Evolutionary conservation across 805 yeast genomes (phyloP).

Genomic region (Metschnikowia noctiluminum): DNA sequence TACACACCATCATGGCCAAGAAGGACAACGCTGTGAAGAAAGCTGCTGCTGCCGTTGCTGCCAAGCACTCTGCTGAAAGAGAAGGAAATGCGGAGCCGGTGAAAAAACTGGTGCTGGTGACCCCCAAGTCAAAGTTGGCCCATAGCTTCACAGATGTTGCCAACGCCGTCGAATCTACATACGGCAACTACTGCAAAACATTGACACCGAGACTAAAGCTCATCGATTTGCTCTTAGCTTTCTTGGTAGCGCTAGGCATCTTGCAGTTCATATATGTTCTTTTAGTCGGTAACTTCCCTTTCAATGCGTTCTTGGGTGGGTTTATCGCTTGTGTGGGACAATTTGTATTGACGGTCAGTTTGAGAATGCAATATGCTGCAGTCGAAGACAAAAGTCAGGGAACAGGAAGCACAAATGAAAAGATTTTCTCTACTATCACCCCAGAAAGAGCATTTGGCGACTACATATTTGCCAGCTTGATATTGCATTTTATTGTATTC

Average conservation of each 20-base stretch:
- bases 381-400: constrained; percentile 6
- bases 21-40: constrained; percentile 20
- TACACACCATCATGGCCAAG: constrained; percentile 29
- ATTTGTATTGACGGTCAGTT: constrained; percentile 80
- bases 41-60: constrained; percentile 20
- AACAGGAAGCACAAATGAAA: not conserved
- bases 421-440: constrained; percentile 16
- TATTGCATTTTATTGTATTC: constrained; percentile 81
- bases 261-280: constrained; percentile 77
- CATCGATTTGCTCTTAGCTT: constrained; percentile 74
- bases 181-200: constrained; percentile 29
- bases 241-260: constrained; percentile 69
- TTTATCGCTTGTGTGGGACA: constrained; percentile 92
- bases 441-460: constrained; percentile 78
- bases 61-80: not conserved
- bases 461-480: constrained; percentile 78
- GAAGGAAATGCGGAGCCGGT: constrained; percentile 2
- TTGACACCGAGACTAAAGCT: constrained; percentile 52
- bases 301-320: constrained; percentile 94
- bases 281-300: constrained; percentile 86
- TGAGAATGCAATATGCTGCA: constrained; percentile 63
- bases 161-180: constrained; percentile 33
- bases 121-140: constrained; percentile 2
- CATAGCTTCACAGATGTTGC: constrained; percentile 24
- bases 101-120: constrained; percentile 13